Percentiles rank a stretch among this genome's conserved stretches.
Evolutionary conservation across 768 basidiomycete species (phyloP).

Genomic region (Termitomyces sp.): DNA sequence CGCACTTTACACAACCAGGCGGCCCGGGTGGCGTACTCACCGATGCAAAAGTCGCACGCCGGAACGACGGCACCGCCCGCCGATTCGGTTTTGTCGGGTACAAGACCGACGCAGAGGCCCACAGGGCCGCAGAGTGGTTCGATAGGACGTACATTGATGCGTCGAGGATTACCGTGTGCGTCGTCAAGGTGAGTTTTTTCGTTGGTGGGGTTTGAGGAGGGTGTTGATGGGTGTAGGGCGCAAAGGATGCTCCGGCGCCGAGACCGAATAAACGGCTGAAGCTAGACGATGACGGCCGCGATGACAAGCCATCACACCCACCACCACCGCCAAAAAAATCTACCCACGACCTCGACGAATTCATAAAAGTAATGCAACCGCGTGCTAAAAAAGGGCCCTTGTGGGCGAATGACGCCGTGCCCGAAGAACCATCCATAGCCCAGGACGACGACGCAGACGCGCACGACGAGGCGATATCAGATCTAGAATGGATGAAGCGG

Average conservation of each 20-base stretch:
- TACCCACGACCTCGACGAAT: constrained; percentile 44
- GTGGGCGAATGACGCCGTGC: constrained; percentile 63
- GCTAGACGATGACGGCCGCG: constrained; percentile 27
- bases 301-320: too few species aligned
- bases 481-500: constrained; percentile 71
- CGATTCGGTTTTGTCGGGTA: constrained; percentile 93
- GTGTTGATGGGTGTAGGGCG: constrained; percentile 39
- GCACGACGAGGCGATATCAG: constrained; percentile 42
- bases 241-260: constrained; percentile 61
- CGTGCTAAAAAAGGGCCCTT: constrained; percentile 50
- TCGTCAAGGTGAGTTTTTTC: constrained; percentile 63
- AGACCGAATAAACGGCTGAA: constrained; percentile 68
- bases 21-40: constrained; percentile 71
- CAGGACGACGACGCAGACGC: constrained; percentile 12
- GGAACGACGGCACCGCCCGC: constrained; percentile 73
- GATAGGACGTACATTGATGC: constrained; percentile 81
- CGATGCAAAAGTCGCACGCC: constrained; percentile 77
- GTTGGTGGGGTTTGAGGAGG: background rate
- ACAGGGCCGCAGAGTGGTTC: too few species aligned
- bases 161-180: constrained; percentile 64
- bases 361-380: constrained; percentile 71
- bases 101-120: constrained; percentile 76
- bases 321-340: too few species aligned
- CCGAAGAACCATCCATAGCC: too few species aligned
- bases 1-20: constrained; percentile 60